Evolutionary conservation across 2,329 filamentous ascomycete genomes (phyloP).

Genomic region (Sphaceloma murrayae): DNA sequence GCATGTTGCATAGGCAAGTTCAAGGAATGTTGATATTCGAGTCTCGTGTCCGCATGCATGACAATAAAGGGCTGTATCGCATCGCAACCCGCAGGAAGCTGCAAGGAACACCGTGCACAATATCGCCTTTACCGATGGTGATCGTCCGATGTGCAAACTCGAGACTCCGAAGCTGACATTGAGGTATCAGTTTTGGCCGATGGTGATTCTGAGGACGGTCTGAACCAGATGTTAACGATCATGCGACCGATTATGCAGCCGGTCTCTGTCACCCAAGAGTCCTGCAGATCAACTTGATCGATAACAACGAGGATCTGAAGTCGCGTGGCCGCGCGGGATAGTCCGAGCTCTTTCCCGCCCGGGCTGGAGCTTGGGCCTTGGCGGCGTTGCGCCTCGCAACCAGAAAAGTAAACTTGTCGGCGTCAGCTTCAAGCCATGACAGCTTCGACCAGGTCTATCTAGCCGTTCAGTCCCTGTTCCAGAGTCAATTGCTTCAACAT

Average conservation of each 20-base stretch:
- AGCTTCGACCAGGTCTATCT: background rate
- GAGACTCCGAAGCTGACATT: background rate
- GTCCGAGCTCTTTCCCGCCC: constrained; percentile 6
- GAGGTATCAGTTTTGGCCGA: background rate
- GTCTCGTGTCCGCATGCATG: constrained; percentile 8
- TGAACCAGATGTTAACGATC: too few relatives aligned
- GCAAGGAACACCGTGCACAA: constrained; percentile 14
- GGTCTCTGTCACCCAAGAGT: background rate
- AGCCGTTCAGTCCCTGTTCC: background rate
- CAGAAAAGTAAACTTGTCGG: constrained; percentile 2
- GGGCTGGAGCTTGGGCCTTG: too few relatives aligned
- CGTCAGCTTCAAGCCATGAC: background rate
- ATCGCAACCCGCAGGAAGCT: constrained; percentile 11
- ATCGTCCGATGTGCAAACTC: background rate
- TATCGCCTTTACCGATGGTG: background rate
- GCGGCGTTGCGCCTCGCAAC: constrained; percentile 9
- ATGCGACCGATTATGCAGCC: constrained; percentile 7
- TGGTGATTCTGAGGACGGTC: too few relatives aligned
- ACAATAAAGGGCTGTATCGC: constrained; percentile 9
- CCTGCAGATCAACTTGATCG: constrained; percentile 1
- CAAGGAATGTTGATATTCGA: constrained; percentile 7
- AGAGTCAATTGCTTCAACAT: constrained; percentile 5
- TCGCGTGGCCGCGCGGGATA: background rate
- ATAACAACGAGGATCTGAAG: constrained; percentile 10
- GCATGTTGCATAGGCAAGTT: background rate